Evolutionary conservation across 2,329 filamentous ascomycete genomes (phyloP).

Genomic region (Clonostachys rhizophaga): DNA sequence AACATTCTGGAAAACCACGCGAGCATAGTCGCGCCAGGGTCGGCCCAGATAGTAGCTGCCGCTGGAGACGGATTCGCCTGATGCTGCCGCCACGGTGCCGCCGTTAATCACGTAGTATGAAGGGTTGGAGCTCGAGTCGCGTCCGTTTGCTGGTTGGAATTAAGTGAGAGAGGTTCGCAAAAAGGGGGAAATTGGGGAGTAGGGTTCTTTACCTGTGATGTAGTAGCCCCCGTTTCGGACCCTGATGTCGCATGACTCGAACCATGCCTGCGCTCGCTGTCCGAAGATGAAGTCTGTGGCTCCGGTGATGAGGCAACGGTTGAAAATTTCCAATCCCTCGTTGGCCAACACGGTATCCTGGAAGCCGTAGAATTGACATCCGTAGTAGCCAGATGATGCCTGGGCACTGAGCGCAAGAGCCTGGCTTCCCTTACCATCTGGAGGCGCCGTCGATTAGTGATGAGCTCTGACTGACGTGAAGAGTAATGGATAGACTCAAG

Average conservation of each 20-base stretch:
- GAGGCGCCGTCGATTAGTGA: slow-evolving; percentile 5
- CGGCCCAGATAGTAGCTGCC: slow-evolving; percentile 38
- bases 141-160: slow-evolving; percentile 28
- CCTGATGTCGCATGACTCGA: slow-evolving; percentile 31
- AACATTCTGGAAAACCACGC: slow-evolving; percentile 43
- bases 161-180: too few relatives aligned
- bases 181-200: neutral
- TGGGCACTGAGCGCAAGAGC: slow-evolving; percentile 40
- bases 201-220: slow-evolving; percentile 24
- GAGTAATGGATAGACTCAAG: too few relatives aligned
- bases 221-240: slow-evolving; percentile 25
- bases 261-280: slow-evolving; percentile 31
- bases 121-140: slow-evolving; percentile 21
- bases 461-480: too few relatives aligned
- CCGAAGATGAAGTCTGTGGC: slow-evolving; percentile 37
- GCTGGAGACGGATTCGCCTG: slow-evolving; percentile 10
- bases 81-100: slow-evolving; percentile 21
- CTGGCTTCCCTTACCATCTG: slow-evolving; percentile 34
- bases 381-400: slow-evolving; percentile 39
- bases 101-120: slow-evolving; percentile 39
- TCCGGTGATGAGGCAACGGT: slow-evolving; percentile 33
- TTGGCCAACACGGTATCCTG: slow-evolving; percentile 44
- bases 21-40: slow-evolving; percentile 37
- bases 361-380: slow-evolving; percentile 36
- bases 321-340: slow-evolving; percentile 40